phyloP scores from a whole-genome alignment of 2,329 filamentous ascomycete species.

The Reticulascus tulasneorum region DNA sequence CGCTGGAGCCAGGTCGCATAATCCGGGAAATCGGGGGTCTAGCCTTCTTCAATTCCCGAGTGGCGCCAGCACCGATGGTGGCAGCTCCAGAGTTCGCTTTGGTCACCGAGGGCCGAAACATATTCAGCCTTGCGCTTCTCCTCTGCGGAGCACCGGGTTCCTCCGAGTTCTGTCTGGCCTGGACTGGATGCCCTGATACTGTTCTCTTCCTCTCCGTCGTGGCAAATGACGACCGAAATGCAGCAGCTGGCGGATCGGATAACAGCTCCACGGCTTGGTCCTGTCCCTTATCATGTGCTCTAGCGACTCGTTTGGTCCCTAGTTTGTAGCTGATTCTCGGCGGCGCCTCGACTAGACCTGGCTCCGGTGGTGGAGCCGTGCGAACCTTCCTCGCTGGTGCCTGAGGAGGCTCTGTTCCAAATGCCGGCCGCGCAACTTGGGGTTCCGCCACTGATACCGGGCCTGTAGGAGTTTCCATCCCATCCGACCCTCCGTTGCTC shows the following conservation, averaged over 20 bases:
- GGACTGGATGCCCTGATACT: slow-evolving; percentile 76
- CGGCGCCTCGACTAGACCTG: slow-evolving; percentile 52
- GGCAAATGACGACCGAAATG: slow-evolving; percentile 37
- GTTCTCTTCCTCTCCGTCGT: slow-evolving; percentile 77
- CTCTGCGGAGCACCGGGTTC: slow-evolving; percentile 63
- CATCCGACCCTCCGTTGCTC: slow-evolving; percentile 43
- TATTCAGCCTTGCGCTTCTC: slow-evolving; percentile 67
- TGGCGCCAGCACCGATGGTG: slow-evolving; percentile 55
- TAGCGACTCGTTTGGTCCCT: slow-evolving; percentile 38
- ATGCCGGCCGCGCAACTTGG: slow-evolving; percentile 25
- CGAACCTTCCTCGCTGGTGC: slow-evolving; percentile 51
- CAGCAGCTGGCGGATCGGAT: slow-evolving; percentile 34
- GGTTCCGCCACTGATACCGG: slow-evolving; percentile 37
- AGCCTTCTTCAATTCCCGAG: slow-evolving; percentile 78
- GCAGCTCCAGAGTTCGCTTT: slow-evolving; percentile 58
- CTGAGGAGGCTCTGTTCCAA: slow-evolving; percentile 42
- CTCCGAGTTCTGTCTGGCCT: slow-evolving; percentile 44
- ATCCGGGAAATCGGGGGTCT: slow-evolving; percentile 67
- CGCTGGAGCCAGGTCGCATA: slow-evolving; percentile 61
- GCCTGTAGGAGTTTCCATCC: slow-evolving; percentile 60
- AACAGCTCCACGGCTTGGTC: slow-evolving; percentile 32
- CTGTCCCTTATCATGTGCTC: slow-evolving; percentile 31
- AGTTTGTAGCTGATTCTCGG: slow-evolving; percentile 61
- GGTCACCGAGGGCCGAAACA: slow-evolving; percentile 64
- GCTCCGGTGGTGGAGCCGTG: slow-evolving; percentile 48